phyloP scores from a whole-genome alignment of 371 early-diverging fungal species.

The Amoeboaphelidium protococcarum region DNA sequence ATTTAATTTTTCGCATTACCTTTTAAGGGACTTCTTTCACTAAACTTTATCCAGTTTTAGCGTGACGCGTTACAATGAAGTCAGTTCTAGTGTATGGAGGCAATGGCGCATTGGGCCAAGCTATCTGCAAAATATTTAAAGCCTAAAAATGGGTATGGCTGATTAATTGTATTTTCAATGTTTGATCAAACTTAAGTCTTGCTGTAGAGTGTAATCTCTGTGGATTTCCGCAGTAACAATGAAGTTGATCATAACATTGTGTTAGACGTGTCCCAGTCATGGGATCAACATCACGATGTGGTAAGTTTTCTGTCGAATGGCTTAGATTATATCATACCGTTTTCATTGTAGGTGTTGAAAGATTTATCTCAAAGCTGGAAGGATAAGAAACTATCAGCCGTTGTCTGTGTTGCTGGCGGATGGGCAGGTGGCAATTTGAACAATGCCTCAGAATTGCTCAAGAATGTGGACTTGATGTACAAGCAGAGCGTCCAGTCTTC shows the following conservation, averaged over 20 bases:
- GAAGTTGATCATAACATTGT: conserved; percentile 41
- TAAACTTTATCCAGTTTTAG: no score
- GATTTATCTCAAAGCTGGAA: neutral
- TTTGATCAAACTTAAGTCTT: no score
- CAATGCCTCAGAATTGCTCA: conserved; percentile 44
- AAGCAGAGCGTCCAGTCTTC: conserved; percentile 58
- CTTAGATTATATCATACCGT: conserved; percentile 5
- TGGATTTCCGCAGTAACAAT: conserved; percentile 41
- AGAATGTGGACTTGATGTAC: conserved; percentile 37
- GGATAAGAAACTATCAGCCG: conserved; percentile 33
- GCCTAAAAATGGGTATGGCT: no score
- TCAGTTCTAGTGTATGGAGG: no score
- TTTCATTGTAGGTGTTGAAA: neutral
- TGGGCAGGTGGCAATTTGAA: conserved; percentile 93
- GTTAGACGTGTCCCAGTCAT: conserved; percentile 23
- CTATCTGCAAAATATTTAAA: no score
- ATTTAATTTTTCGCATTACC: no score
- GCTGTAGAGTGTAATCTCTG: conserved; percentile 36
- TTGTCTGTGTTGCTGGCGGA: conserved; percentile 85
- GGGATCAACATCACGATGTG: conserved; percentile 13
- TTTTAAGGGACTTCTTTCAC: no score
- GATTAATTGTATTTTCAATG: no score
- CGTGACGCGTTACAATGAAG: no score
- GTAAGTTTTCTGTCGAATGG: conserved; percentile 8
- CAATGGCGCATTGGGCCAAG: no score